These are phyloP conservation scores for Melampsora americana DNA, from an alignment of 1,284 basidiomycete species.

Conservation along the genomic window DNA sequence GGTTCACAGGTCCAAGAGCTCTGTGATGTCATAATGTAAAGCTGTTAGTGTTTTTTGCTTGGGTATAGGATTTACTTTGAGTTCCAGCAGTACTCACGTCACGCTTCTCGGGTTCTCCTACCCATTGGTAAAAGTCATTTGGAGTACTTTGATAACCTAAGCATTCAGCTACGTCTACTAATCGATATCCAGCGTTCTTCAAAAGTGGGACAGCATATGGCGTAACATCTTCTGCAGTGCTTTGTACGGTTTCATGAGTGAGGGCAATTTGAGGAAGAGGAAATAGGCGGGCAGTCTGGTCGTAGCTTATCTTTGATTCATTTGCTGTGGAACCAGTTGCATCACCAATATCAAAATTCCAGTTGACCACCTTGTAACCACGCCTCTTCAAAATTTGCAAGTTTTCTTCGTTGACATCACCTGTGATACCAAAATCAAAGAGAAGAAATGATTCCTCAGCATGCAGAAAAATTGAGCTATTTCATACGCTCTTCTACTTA, in stretches of 20 bases:
- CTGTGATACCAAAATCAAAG: too few species aligned
- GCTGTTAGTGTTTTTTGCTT: background rate
- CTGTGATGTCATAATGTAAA: background rate
- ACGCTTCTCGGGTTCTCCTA: conserved; percentile 25
- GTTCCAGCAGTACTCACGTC: conserved; percentile 16
- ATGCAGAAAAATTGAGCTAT: background rate
- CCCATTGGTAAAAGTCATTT: conserved; percentile 20
- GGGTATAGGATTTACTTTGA: background rate
- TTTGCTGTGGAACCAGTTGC: background rate
- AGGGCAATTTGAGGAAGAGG: conserved; percentile 21
- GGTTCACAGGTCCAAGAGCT: conserved; percentile 29
- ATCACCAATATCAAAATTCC: conserved; percentile 33
- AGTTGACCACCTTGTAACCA: conserved; percentile 24
- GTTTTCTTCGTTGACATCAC: conserved; percentile 2
- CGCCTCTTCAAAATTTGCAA: conserved; percentile 11
- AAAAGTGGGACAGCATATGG: conserved; percentile 11
- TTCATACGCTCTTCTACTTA: background rate
- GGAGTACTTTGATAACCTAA: conserved; percentile 11
- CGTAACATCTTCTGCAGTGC: conserved; percentile 13
- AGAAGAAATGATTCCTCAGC: background rate
- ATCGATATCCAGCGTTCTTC: conserved; percentile 23
- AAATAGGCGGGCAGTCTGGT: conserved; percentile 11
- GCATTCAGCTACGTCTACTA: conserved; percentile 33
- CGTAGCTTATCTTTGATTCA: conserved; percentile 5
- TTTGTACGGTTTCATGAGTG: conserved; percentile 24